Percentiles rank a stretch among this genome's conserved stretches.
Conservation (phyloP, 495 filamentous ascomycete genomes). For the Pseudomonodictys pantanalensis region DNA sequence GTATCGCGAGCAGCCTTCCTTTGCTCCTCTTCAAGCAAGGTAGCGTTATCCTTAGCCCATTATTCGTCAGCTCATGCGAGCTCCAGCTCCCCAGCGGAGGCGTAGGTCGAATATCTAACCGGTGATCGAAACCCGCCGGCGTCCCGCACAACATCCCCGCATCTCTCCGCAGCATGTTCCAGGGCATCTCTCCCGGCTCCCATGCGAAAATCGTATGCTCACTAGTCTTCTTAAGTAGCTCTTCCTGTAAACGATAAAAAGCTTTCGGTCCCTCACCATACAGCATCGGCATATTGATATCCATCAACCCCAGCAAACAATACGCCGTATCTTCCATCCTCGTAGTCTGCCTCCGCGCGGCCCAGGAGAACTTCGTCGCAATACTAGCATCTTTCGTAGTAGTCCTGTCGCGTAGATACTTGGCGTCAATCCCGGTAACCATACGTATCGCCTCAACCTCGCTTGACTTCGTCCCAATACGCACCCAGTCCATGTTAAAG, state of each 20-base stretch:
- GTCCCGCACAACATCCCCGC: no score
- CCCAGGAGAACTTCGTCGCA: constrained; percentile 2
- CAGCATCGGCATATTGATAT: constrained; percentile 9
- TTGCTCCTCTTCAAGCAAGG: neutral
- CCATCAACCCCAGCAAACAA: constrained; percentile 11
- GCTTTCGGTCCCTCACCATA: constrained; percentile 5
- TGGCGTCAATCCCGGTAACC: neutral
- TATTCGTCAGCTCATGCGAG: neutral
- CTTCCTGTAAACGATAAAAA: neutral
- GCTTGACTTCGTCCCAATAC: neutral
- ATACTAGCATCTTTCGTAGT: neutral
- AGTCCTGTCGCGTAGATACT: neutral
- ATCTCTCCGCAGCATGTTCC: neutral
- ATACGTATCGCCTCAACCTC: neutral
- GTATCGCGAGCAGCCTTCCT: neutral
- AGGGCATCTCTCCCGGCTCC: neutral
- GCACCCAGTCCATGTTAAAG: neutral
- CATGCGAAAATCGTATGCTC: neutral
- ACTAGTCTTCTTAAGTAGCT: neutral
- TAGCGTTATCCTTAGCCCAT: neutral
- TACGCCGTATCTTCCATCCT: constrained; percentile 11
- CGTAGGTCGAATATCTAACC: neutral
- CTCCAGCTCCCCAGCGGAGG: neutral
- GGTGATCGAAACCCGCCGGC: no score
- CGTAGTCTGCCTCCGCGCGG: constrained; percentile 2